phyloP scores from a whole-genome alignment of 148 eudicot species.

The Fagopyrum tataricum region DNA sequence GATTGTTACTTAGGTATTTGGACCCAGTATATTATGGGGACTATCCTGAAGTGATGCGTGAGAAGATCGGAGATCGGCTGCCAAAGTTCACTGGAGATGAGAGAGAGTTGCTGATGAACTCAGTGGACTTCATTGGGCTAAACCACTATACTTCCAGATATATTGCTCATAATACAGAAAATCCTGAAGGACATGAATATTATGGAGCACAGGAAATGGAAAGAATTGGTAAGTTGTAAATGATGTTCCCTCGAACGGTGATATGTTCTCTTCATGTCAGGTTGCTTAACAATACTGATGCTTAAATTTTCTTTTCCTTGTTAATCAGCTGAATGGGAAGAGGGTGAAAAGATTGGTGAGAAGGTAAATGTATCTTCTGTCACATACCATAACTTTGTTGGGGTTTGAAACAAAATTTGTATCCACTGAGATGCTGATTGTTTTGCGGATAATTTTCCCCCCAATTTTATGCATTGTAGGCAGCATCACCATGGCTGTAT shows the following conservation, averaged over 20 bases:
- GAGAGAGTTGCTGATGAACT: constrained; percentile 43
- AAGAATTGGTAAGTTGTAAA: constrained; percentile 71
- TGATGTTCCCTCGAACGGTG: background rate
- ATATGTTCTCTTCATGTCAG: background rate
- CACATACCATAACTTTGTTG: too few relatives aligned
- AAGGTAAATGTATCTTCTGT: constrained; percentile 36
- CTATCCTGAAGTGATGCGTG: constrained; percentile 68
- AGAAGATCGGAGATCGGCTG: constrained; percentile 53
- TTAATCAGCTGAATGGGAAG: constrained; percentile 71
- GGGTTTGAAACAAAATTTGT: background rate
- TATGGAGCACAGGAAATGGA: constrained; percentile 52
- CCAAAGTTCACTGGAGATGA: constrained; percentile 59
- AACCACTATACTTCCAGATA: constrained; percentile 78
- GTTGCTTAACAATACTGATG: background rate
- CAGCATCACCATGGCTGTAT: constrained; percentile 81
- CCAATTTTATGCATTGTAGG: constrained; percentile 39
- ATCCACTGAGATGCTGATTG: background rate
- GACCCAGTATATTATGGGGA: constrained; percentile 73
- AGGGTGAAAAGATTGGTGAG: constrained; percentile 62
- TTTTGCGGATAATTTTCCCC: background rate
- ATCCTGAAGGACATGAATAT: constrained; percentile 32
- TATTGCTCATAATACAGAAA: constrained; percentile 35
- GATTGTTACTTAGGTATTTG: constrained; percentile 44
- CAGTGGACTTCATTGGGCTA: constrained; percentile 65
- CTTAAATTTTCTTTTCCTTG: constrained; percentile 15